phyloP scores from a whole-genome alignment of 2,329 filamentous ascomycete species.

The Aureobasidium sp. region DNA sequence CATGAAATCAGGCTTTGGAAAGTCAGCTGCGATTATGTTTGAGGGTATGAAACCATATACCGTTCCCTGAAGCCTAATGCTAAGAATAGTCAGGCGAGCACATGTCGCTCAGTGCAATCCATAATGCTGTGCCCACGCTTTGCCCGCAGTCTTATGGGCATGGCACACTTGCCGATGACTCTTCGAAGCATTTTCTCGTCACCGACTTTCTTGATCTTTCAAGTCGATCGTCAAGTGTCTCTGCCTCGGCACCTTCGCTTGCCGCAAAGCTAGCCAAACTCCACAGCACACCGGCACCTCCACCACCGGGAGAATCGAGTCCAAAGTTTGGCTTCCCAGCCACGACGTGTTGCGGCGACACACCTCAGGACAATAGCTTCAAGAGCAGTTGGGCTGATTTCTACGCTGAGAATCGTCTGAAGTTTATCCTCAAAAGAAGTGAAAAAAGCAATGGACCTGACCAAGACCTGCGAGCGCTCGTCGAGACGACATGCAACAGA shows the following conservation, averaged over 20 bases:
- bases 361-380: constrained; percentile 72
- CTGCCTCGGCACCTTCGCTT: constrained; percentile 46
- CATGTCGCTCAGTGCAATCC: constrained; percentile 74
- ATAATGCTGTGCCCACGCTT: constrained; percentile 62
- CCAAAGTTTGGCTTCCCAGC: constrained; percentile 78
- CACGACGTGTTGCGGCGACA: constrained; percentile 79
- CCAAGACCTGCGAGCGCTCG: constrained; percentile 51
- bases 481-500: constrained; percentile 55
- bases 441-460: constrained; percentile 59
- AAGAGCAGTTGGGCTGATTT: constrained; percentile 74
- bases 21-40: constrained; percentile 62
- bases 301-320: constrained; percentile 49
- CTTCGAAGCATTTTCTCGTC: constrained; percentile 50
- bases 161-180: constrained; percentile 48
- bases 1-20: constrained; percentile 61
- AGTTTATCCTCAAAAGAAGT: constrained; percentile 54
- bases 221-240: constrained; percentile 25
- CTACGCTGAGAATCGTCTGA: constrained; percentile 68
- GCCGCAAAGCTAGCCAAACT: constrained; percentile 71
- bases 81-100: constrained; percentile 57
- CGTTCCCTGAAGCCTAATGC: constrained; percentile 21
- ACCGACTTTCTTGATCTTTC: constrained; percentile 75
- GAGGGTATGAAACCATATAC: constrained; percentile 32
- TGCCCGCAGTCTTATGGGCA: constrained; percentile 71
- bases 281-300: constrained; percentile 67